Evolutionary conservation across 129 eudicot species (phyloP).

Genomic region (Chrysanthemum makinoi): DNA sequence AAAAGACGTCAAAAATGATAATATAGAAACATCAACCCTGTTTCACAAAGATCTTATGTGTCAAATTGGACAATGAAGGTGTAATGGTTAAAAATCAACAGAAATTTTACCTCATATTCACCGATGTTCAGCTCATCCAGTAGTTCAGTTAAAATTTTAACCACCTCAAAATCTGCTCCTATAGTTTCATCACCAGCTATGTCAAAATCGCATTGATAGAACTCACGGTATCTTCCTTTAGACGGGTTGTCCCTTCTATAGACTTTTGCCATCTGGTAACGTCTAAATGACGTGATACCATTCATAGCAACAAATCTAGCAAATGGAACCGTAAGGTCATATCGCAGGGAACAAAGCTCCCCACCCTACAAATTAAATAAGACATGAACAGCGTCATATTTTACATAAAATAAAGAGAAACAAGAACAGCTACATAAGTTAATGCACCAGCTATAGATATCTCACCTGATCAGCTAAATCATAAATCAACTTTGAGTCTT

Average conservation of each 20-base stretch:
- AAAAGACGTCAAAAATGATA: neutral
- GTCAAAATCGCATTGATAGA: constrained; percentile 96
- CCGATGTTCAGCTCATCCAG: constrained; percentile 84
- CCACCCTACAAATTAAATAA: constrained; percentile 66
- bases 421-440: neutral
- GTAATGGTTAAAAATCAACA: neutral
- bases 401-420: neutral
- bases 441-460: neutral
- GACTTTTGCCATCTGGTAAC: constrained; percentile 94
- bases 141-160: constrained; percentile 67
- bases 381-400: neutral
- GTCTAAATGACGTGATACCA: constrained; percentile 70
- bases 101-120: constrained; percentile 66
- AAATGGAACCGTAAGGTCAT: constrained; percentile 94
- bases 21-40: too few relatives aligned
- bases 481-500: constrained; percentile 89
- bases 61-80: neutral
- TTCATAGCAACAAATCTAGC: constrained; percentile 96
- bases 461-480: constrained; percentile 95
- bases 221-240: constrained; percentile 95
- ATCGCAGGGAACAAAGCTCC: constrained; percentile 91
- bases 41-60: neutral
- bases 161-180: constrained; percentile 86
- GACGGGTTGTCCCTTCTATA: constrained; percentile 94
- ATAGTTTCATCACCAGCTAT: constrained; percentile 82